Base-by-base conservation (phyloP, 1,284 basidiomycete species). In the Cryptococcus maquisensis region DNA sequence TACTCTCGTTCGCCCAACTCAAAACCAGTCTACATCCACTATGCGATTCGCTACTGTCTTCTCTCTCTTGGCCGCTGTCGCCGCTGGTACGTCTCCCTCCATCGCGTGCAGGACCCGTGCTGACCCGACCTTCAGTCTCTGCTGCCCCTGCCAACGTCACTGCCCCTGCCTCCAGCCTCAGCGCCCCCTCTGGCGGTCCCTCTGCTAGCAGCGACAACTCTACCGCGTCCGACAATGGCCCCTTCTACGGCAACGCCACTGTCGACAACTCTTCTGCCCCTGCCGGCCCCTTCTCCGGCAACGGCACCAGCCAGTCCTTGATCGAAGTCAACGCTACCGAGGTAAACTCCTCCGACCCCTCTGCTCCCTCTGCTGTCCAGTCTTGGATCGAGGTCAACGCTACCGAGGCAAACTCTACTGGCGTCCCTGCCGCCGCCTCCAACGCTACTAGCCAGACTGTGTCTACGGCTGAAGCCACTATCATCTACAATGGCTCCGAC, bases 11-110 rank as follows among this genome's bases (percentile, higher is more conserved):
- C 20, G 20, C 1, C 39, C 16, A 40, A 40, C 39, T 40, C 39
- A 40, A 40, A 21, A n/a, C 7, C 39, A 40, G 9, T 8, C 20
- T 40, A n/a, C 16, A 10, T 40, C 16, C 20, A 21, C 16, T 4
- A 46, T 46, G 44, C 44, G 44, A 46, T 46, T 46, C 44, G 24
- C 28, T 18, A n/a, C 44, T 24, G 44, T 24, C 26, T 46, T 46
- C 18, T 46, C 44, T 28, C 23, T 24, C n/a, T 28, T 46, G 13
- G 9, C 44, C n/a, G 23, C 26, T 23, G 28, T 28, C 28, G 44
- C 44, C 24, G 12, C 28, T 46, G 44, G 44, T 46, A 28, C 18
- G 44, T 46, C 24, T 13, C 4, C n/a, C 10, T 40, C 20, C 16
- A n/a, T n/a, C 1, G 1, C 8, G 39, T 2, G 4, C 7, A 15